Base-by-base conservation (phyloP, 306 rosid genomes). In the Vigna radiata region DNA sequence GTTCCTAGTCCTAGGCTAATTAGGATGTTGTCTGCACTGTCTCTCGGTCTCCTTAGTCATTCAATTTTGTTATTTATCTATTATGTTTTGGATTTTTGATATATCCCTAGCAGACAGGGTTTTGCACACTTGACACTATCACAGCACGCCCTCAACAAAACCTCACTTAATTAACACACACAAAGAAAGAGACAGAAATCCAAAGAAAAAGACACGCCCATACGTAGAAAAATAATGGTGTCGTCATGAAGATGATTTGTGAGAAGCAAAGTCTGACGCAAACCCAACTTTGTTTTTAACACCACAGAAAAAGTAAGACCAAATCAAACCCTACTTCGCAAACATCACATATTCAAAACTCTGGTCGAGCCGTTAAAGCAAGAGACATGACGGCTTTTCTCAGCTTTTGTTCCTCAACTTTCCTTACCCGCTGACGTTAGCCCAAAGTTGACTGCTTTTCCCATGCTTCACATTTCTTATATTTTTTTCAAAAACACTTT, bases 311-410 rank as follows among this genome's bases (percentile, higher is more conserved):
- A 68, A 68, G 56, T 11, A 49, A 63, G 63, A 31, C 68, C 70
- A 72, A 68, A 73, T 69, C 63, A 81, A 36, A 58, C 61, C 76
- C 53, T 59, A 19, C 39, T 75, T 76, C 41, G 0, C 58, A 11
- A 17, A 55, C 82, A 63, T 68, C 69, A 11, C 19, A 17, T 47
- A 33, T 55, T 66, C 33, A 73, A 64, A 55, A 17, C 73, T 62
- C 69, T 72, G 76, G 12, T 77, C 79, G 8, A 87, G 86, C 88
- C 89, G 90, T 89, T 89, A 87, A 84, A 89, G 89, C 58, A 67
- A 75, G 53, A 75, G 85, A 87, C 87, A 91, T 79, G 89, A 87
- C 88, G 94, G 90, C 90, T 87, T 91, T 89, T 77, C 88, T 79
- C 90, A 86, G 92, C 82, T 84, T 89, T 89, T 89, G 90, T 86